Evolutionary conservation across 805 yeast species (phyloP).

Genomic region (Cyberlindnera petersonii): DNA sequence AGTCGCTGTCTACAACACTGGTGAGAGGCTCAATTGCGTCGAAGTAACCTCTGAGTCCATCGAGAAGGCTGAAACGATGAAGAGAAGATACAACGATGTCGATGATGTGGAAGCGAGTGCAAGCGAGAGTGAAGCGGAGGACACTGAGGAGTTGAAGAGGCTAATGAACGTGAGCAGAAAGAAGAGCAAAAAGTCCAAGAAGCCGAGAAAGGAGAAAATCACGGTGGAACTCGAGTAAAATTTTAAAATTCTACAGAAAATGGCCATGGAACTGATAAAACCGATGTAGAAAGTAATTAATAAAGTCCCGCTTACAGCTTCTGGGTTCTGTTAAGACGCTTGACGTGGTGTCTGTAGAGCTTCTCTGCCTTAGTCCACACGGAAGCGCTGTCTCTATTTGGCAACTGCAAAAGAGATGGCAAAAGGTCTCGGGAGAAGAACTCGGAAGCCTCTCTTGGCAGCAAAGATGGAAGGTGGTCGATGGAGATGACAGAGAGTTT

Average conservation of each 20-base stretch:
- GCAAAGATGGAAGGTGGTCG: conserved; percentile 91
- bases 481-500: conserved; percentile 88
- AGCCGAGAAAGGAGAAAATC: conserved; percentile 43
- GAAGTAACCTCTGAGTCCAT: conserved; percentile 70
- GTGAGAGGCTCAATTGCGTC: conserved; percentile 88
- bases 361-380: conserved; percentile 91
- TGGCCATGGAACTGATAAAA: neutral
- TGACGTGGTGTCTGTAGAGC: conserved; percentile 79
- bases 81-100: conserved; percentile 43
- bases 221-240: conserved; percentile 52
- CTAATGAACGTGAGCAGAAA: conserved; percentile 41
- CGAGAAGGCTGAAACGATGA: conserved; percentile 70
- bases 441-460: conserved; percentile 98
- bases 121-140: conserved; percentile 71
- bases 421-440: conserved; percentile 80
- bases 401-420: conserved; percentile 84
- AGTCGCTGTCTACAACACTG: conserved; percentile 84
- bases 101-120: conserved; percentile 40
- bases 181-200: conserved; percentile 39
- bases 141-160: conserved; percentile 59
- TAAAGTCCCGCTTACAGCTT: conserved; percentile 31
- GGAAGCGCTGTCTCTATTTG: conserved; percentile 74
- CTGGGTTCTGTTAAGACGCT: conserved; percentile 53
- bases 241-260: neutral
- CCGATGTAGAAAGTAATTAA: neutral